A percentile compares a stretch with the other conserved stretches of the same genome.
phyloP scores from a whole-genome alignment of 345 rosid genomes.

The Ceriops decandra region DNA sequence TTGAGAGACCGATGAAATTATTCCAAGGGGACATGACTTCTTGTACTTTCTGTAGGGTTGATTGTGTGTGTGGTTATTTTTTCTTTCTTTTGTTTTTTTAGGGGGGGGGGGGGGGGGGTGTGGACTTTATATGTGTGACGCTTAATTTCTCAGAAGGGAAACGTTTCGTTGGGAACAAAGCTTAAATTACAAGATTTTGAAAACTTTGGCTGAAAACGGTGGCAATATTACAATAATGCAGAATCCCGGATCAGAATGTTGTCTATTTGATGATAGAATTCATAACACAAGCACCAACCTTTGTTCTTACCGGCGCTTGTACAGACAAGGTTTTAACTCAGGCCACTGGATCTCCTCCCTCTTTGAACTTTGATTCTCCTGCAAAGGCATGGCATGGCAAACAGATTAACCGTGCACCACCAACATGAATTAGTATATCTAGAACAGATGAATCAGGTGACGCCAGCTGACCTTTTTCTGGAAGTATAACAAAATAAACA shows the following conservation, averaged over 20 bases:
- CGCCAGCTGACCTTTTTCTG: constrained; percentile 62
- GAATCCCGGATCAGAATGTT: not conserved
- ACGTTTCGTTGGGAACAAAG: too few species aligned
- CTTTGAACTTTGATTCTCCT: constrained; percentile 54
- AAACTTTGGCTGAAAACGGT: too few species aligned
- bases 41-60: too few species aligned
- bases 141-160: too few species aligned
- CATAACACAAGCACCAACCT: not conserved
- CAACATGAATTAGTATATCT: not conserved
- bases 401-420: not conserved
- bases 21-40: too few species aligned
- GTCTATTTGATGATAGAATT: not conserved
- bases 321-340: constrained; percentile 81
- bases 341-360: constrained; percentile 71
- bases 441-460: not conserved
- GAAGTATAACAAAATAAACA: constrained; percentile 76
- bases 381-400: constrained; percentile 10
- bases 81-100: too few species aligned
- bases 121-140: too few species aligned
- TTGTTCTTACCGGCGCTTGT: constrained; percentile 69
- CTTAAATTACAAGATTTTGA: too few species aligned
- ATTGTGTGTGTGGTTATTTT: too few species aligned
- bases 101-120: too few species aligned
- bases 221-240: not conserved
- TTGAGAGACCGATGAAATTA: too few species aligned